These are phyloP conservation scores for Mycena haematopus DNA, from an alignment of 768 basidiomycete genomes.

Conservation along the genomic window DNA sequence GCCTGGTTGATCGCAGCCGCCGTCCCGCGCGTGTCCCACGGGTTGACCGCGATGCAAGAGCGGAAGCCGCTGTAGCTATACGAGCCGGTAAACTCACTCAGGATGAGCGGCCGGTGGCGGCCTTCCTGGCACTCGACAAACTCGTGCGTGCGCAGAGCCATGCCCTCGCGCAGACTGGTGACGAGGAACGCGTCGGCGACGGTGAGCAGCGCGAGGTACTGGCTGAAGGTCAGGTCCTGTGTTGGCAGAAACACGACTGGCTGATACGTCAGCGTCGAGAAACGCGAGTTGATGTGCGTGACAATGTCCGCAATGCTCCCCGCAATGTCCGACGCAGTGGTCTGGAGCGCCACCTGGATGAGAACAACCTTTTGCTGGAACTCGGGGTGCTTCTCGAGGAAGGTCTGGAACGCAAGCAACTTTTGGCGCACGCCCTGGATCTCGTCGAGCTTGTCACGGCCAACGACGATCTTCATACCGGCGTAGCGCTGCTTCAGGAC, in stretches of 20 bases:
- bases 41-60: conserved; percentile 86
- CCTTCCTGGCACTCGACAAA: conserved; percentile 87
- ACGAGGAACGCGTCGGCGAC: conserved; percentile 88
- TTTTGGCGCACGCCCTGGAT: conserved; percentile 88
- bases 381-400: conserved; percentile 80
- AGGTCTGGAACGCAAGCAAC: conserved; percentile 81
- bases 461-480: conserved; percentile 88
- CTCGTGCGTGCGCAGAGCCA: conserved; percentile 85
- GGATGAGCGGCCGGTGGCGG: conserved; percentile 69
- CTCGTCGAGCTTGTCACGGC: conserved; percentile 88
- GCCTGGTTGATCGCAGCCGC: conserved; percentile 82
- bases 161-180: conserved; percentile 85
- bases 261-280: conserved; percentile 86
- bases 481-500: conserved; percentile 81
- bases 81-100: conserved; percentile 89
- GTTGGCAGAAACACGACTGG: conserved; percentile 88
- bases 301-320: conserved; percentile 79
- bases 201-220: conserved; percentile 82
- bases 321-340: conserved; percentile 78
- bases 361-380: conserved; percentile 84
- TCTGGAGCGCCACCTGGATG: conserved; percentile 87
- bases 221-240: conserved; percentile 83
- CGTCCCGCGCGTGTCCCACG: conserved; percentile 85
- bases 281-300: conserved; percentile 81
- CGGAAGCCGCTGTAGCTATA: conserved; percentile 89